phyloP scores from a whole-genome alignment of 495 filamentous ascomycete species.

The Bathelium albidoporum region DNA sequence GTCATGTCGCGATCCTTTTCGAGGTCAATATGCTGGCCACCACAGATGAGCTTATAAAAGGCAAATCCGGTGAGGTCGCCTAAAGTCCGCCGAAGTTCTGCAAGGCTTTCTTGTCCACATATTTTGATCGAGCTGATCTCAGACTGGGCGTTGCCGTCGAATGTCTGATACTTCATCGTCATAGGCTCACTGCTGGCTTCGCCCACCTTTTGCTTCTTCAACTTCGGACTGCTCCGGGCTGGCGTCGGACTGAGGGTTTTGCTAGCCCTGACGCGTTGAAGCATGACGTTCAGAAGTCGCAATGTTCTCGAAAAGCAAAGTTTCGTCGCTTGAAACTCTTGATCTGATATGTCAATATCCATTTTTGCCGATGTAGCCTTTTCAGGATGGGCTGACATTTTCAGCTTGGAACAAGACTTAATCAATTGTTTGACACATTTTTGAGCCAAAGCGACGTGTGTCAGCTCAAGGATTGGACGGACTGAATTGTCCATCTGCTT shows the following conservation, averaged over 20 bases:
- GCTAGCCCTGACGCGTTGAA: slow-evolving; percentile 6
- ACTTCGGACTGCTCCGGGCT: background rate
- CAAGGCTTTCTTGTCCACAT: slow-evolving; percentile 19
- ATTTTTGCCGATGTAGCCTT: background rate
- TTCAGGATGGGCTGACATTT: background rate
- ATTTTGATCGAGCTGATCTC: slow-evolving; percentile 46
- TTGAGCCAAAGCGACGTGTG: slow-evolving; percentile 64
- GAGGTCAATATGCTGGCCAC: slow-evolving; percentile 43
- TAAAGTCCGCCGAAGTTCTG: slow-evolving; percentile 56
- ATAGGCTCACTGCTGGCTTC: background rate
- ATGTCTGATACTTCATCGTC: slow-evolving; percentile 49
- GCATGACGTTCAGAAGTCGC: slow-evolving; percentile 17
- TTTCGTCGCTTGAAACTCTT: slow-evolving; percentile 3
- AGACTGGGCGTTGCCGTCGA: slow-evolving; percentile 45
- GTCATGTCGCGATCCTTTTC: slow-evolving; percentile 21
- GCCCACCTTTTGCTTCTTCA: background rate
- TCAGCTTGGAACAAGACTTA: background rate
- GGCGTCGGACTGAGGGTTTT: background rate
- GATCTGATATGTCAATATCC: slow-evolving; percentile 9
- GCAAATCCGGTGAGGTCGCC: slow-evolving; percentile 64
- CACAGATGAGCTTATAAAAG: slow-evolving; percentile 35
- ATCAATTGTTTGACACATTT: slow-evolving; percentile 58
- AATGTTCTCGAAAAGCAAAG: slow-evolving; percentile 16
- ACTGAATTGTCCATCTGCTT: slow-evolving; percentile 33
- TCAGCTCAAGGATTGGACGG: slow-evolving; percentile 45